These are phyloP conservation scores for Mycena sanguinolenta DNA, from an alignment of 768 basidiomycete species.

Conservation along the genomic window DNA sequence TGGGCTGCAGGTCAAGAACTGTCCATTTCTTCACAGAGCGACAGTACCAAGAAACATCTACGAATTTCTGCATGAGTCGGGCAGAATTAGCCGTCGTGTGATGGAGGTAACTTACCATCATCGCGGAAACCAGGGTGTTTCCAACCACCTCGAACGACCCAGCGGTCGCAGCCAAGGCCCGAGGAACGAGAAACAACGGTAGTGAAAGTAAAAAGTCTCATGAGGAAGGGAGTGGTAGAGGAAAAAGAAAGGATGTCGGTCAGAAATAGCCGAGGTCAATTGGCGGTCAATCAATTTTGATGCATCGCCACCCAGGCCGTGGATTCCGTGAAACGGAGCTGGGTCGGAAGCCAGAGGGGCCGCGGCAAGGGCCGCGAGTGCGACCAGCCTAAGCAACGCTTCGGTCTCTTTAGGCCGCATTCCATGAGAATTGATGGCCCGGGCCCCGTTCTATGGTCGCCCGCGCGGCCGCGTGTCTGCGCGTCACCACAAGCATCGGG, in stretches of 20 bases:
- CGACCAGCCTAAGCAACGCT: too few species aligned
- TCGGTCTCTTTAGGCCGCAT: too few species aligned
- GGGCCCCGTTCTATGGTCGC: too few species aligned
- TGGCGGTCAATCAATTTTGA: too few species aligned
- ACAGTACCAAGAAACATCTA: conserved; percentile 80
- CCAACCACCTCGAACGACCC: conserved; percentile 63
- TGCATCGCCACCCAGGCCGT: too few species aligned
- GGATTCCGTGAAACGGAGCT: too few species aligned
- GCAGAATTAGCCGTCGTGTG: not conserved
- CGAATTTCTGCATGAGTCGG: conserved; percentile 11
- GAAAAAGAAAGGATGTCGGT: conserved; percentile 1
- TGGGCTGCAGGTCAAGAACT: not conserved
- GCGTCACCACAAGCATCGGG: too few species aligned
- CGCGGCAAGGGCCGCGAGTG: too few species aligned
- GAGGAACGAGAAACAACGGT: conserved; percentile 40
- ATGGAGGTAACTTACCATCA: conserved; percentile 36
- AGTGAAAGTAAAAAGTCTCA: conserved; percentile 47
- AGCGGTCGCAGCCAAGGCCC: conserved; percentile 47
- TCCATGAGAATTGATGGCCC: too few species aligned
- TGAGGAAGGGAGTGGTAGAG: conserved; percentile 7
- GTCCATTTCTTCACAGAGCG: not conserved
- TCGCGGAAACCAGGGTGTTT: conserved; percentile 37
- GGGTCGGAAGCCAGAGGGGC: too few species aligned
- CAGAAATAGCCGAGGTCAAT: not conserved
- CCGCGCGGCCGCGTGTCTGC: too few species aligned